Evolutionary conservation across 352 stramenopile species (phyloP), one percentile per base, ranked within the genome.

Genomic region (Phytopythium delawarense): DNA sequence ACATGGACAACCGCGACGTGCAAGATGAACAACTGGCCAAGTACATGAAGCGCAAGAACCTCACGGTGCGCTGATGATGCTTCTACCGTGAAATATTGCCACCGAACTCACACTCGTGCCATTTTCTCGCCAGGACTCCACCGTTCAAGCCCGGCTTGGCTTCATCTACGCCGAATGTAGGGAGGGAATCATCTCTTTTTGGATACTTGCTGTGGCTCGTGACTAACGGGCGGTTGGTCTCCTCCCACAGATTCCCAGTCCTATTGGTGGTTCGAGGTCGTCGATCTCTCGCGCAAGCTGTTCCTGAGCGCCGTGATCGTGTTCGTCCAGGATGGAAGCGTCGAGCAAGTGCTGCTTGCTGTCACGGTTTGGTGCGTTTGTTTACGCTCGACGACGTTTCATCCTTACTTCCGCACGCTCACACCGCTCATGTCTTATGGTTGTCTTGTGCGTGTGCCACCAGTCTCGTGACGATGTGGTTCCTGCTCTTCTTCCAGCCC

Each of bases 201-300:
- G 7, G 20, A 50, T 30, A 4, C 20, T 18, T 48, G 20, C n/a
- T 15, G 0, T 25, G 20, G 11, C 20, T 25, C 5, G 9, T 25
- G 42, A 15, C 20, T 49, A 18, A 49, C 42, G 20, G 65, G 12
- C 12, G 9, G 35, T 40, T 46, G 6, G 49, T 7, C 60, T 50
- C 45, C n/a, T 61, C 6, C 23, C 18, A 7, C 55, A 92, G 82
- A 92, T 68, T 74, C 71, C 0, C 64, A 81, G 34, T 59, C 75
- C 28, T 91, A 84, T 48, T 92, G 84, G 84, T 92, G 84, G 84
- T 92, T 91, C 64, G 84, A 92, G 66, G 84, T 89, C 28, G 69
- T 92, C 34, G 84, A 92, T 63, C 68, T 92, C 16, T 87, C 82
- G 18, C 73, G 84, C 35, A 92, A 92, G 63, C 72, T 92, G 25